phyloP scores from a whole-genome alignment of 345 rosid species.

The Arabidopsis suecica region DNA sequence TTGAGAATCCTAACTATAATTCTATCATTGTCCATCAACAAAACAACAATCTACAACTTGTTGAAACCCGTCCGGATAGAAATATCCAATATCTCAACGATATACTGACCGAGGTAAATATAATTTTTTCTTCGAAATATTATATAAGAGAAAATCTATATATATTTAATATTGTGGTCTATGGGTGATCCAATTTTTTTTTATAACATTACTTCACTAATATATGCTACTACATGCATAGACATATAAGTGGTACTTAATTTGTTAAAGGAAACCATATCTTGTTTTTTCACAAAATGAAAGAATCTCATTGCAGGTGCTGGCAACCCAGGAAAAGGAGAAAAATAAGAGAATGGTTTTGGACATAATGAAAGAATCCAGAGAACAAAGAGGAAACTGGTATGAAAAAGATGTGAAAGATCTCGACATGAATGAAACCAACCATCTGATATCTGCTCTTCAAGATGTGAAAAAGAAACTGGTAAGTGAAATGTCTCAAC shows the following conservation, averaged over 20 bases:
- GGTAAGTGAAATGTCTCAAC: constrained; percentile 28
- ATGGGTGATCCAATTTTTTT: neutral
- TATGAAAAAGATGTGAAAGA: constrained; percentile 59
- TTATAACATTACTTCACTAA: too few species aligned
- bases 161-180: neutral
- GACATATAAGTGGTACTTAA: too few species aligned
- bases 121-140: neutral
- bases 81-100: constrained; percentile 51
- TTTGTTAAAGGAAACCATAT: neutral
- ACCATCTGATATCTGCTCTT: constrained; percentile 41
- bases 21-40: neutral
- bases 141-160: neutral
- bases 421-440: constrained; percentile 43
- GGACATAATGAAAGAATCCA: constrained; percentile 27
- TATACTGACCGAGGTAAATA: constrained; percentile 45
- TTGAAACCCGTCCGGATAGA: constrained; percentile 47
- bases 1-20: constrained; percentile 11
- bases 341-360: constrained; percentile 47
- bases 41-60: constrained; percentile 25
- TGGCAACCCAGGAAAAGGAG: constrained; percentile 45
- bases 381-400: constrained; percentile 41
- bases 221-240: too few species aligned
- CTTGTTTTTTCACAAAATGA: constrained; percentile 5
- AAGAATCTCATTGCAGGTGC: constrained; percentile 1
- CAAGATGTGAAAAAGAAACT: constrained; percentile 49